Percentiles rank a stretch among this genome's conserved stretches.
Evolutionary conservation across 345 rosid genomes (phyloP).

Genomic region (Nephelium lappaceum): DNA sequence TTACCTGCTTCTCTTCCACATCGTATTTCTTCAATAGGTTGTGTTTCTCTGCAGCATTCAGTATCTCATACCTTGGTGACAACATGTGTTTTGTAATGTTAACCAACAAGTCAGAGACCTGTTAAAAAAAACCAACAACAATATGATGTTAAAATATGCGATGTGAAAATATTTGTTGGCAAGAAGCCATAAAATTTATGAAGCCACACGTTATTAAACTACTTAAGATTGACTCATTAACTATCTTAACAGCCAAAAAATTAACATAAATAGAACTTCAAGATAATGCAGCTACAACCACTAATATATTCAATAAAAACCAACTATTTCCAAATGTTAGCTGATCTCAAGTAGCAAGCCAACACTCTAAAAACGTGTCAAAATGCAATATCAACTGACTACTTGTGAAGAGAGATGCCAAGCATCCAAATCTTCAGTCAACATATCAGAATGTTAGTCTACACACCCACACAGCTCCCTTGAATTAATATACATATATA

Average conservation of each 20-base stretch:
- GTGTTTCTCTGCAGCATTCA: slow-evolving; percentile 33
- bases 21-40: slow-evolving; percentile 30
- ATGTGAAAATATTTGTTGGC: background rate
- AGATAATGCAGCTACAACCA: background rate
- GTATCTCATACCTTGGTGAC: slow-evolving; percentile 33
- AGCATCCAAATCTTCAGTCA: background rate
- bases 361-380: background rate
- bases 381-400: background rate
- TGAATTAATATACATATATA: no score
- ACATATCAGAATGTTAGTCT: background rate
- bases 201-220: background rate
- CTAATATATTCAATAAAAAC: background rate
- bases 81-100: slow-evolving; percentile 39
- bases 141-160: background rate
- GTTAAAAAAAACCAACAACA: background rate
- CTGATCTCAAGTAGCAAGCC: background rate
- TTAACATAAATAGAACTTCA: background rate
- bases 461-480: background rate
- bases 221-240: background rate
- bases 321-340: background rate
- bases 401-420: background rate
- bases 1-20: slow-evolving; percentile 41
- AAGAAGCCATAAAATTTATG: background rate
- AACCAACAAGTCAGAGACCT: slow-evolving; percentile 42
- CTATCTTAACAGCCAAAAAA: background rate